Percentiles rank a stretch among this genome's conserved stretches.
These are phyloP conservation scores for Prunus mume DNA, from an alignment of 306 rosid genomes.

Conservation along the genomic window DNA sequence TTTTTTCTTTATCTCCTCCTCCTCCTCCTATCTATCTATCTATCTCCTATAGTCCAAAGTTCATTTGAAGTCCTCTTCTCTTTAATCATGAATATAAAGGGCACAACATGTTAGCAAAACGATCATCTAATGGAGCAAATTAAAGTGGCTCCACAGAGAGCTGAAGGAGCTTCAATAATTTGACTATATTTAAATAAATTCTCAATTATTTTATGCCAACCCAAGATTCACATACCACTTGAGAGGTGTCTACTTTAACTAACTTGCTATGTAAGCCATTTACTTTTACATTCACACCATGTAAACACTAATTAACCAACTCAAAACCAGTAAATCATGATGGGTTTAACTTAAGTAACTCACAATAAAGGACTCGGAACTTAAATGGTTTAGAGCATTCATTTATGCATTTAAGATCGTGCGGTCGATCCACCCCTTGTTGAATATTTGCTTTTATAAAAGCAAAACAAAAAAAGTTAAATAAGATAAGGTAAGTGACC, in stretches of 20 bases:
- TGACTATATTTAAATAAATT: conserved; percentile 25
- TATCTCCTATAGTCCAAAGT: neutral
- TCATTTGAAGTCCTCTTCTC: neutral
- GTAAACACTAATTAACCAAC: neutral
- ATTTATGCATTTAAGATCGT: neutral
- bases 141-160: conserved; percentile 20
- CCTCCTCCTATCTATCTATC: too few species aligned
- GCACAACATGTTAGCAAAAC: conserved; percentile 9
- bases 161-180: conserved; percentile 28
- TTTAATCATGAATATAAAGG: conserved; percentile 16
- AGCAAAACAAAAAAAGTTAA: neutral
- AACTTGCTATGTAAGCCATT: neutral
- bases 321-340: neutral
- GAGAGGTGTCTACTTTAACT: neutral
- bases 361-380: neutral
- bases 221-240: conserved; percentile 21
- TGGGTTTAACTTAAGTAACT: neutral
- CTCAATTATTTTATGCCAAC: conserved; percentile 16
- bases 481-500: neutral
- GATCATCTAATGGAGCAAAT: conserved; percentile 1
- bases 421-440: neutral
- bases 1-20: too few species aligned
- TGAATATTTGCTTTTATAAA: too few species aligned
- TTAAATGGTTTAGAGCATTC: neutral
- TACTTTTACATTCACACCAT: neutral